Evolutionary conservation across 2,329 filamentous ascomycete genomes (phyloP).

Genomic region (Clarireedia sp.): DNA sequence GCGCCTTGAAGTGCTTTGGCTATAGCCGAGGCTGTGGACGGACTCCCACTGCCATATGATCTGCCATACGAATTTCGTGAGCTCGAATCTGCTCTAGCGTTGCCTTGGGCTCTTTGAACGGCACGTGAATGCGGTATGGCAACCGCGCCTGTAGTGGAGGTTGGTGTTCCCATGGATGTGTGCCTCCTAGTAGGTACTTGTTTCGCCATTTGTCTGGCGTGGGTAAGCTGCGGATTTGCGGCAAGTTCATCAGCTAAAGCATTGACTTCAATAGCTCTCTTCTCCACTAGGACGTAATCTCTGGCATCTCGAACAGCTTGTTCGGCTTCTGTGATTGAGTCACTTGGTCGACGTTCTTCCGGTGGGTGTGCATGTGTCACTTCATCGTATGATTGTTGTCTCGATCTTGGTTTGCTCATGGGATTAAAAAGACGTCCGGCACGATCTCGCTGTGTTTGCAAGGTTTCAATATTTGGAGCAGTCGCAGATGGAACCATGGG

Average conservation of each 20-base stretch:
- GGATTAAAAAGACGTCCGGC: conserved; percentile 8
- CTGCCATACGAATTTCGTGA: conserved; percentile 75
- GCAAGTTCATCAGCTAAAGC: conserved; percentile 93
- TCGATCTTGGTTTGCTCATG: conserved; percentile 10
- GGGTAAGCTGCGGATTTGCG: conserved; percentile 52
- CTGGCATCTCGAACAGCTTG: conserved; percentile 77
- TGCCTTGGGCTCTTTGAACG: conserved; percentile 65
- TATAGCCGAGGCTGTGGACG: conserved; percentile 81
- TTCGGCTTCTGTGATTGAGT: conserved; percentile 48
- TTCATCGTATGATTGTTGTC: conserved; percentile 21
- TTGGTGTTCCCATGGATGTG: conserved; percentile 67
- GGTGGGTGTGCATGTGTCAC: conserved; percentile 17
- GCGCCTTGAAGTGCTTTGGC: conserved; percentile 94
- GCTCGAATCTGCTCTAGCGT: conserved; percentile 46
- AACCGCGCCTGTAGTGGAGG: conserved; percentile 61
- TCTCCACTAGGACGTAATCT: conserved; percentile 94
- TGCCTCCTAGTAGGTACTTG: conserved; percentile 59
- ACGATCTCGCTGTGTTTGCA: conserved; percentile 24
- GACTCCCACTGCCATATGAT: conserved; percentile 36
- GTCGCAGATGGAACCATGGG: conserved; percentile 19
- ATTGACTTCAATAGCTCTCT: conserved; percentile 91
- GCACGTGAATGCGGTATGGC: conserved; percentile 60
- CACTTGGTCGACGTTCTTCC: conserved; percentile 28
- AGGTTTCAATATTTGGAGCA: conserved; percentile 23
- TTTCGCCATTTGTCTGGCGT: conserved; percentile 36